These are phyloP conservation scores for Pseudonectria buxi DNA, from an alignment of 2,329 filamentous ascomycete genomes.

Conservation along the genomic window DNA sequence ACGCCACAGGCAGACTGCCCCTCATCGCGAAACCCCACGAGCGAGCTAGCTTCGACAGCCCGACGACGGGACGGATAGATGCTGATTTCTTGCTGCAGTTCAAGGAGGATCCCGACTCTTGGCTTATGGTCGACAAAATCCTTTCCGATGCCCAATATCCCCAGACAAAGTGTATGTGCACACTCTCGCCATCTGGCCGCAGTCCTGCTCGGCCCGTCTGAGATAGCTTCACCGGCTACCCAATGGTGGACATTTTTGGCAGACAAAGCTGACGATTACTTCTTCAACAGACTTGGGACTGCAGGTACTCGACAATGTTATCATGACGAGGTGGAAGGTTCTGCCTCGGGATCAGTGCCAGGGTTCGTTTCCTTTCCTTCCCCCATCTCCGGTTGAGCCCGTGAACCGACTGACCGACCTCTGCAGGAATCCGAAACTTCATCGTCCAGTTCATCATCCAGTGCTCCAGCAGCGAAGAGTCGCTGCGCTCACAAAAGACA, in stretches of 20 bases:
- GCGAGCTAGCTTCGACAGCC: no score
- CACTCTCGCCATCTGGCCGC: conserved; percentile 6
- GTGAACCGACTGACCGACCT: conserved; percentile 10
- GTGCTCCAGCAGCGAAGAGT: conserved; percentile 83
- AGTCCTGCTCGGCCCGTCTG: no score
- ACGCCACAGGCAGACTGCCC: background rate
- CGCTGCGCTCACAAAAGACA: conserved; percentile 74
- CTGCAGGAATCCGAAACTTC: conserved; percentile 90
- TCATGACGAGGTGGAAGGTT: conserved; percentile 98
- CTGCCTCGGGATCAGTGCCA: conserved; percentile 92
- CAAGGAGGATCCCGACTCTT: conserved; percentile 97
- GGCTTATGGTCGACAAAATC: conserved; percentile 96
- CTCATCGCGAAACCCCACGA: background rate
- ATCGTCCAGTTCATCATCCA: conserved; percentile 98
- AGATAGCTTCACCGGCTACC: no score
- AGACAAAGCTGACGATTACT: conserved; percentile 13
- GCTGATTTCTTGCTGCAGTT: conserved; percentile 53
- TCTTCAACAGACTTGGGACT: conserved; percentile 68
- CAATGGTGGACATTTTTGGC: background rate
- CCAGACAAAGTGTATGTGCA: conserved; percentile 83
- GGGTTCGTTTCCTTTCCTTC: conserved; percentile 46
- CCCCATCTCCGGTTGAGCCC: no score
- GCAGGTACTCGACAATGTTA: conserved; percentile 96
- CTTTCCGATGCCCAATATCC: conserved; percentile 86
- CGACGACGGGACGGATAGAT: background rate